Evolutionary conservation across 768 basidiomycete species (phyloP), one percentile per base, ranked within the genome.

Genomic region (Boletus sp.): DNA sequence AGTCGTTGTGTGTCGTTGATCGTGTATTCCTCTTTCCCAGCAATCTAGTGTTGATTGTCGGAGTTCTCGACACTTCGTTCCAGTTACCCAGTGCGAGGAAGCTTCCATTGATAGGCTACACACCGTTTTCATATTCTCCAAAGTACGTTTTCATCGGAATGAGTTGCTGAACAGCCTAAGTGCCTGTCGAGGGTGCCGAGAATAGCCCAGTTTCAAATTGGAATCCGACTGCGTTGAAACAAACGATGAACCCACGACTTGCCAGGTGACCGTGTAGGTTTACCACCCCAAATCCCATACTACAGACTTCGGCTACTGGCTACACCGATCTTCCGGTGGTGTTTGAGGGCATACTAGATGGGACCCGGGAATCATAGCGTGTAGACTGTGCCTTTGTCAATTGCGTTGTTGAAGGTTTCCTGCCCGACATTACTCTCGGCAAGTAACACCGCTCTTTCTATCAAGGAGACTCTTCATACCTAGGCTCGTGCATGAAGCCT

Each of bases 31-130:
- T n/a, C n/a, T n/a, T n/a, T n/a, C n/a, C n/a, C n/a, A n/a, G n/a
- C n/a, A n/a, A n/a, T n/a, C n/a, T n/a, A n/a, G n/a, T n/a, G n/a
- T n/a, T n/a, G n/a, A n/a, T n/a, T n/a, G n/a, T n/a, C n/a, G n/a
- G n/a, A n/a, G n/a, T n/a, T n/a, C n/a, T n/a, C n/a, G n/a, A n/a
- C n/a, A n/a, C n/a, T n/a, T n/a, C n/a, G n/a, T n/a, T n/a, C 37
- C n/a, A 38, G n/a, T 7, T 2, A 38, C 6, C 17, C 33, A n/a
- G n/a, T n/a, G 62, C 58, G 62, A 50, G 48, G 48, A 53, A 57
- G 37, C 30, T 14, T 29, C 11, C 14, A 14, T 27, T 23, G 51
- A 42, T 50, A 27, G n/a, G 11, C 39, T 23, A 42, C 25, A 27
- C 29, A 34, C 35, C 44, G 39, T 35, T 37, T 4, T 23, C 7